Evolutionary conservation across 2,329 filamentous ascomycete genomes (phyloP), one percentile per base, ranked within the genome.

Genomic region (Alternaria panax): DNA sequence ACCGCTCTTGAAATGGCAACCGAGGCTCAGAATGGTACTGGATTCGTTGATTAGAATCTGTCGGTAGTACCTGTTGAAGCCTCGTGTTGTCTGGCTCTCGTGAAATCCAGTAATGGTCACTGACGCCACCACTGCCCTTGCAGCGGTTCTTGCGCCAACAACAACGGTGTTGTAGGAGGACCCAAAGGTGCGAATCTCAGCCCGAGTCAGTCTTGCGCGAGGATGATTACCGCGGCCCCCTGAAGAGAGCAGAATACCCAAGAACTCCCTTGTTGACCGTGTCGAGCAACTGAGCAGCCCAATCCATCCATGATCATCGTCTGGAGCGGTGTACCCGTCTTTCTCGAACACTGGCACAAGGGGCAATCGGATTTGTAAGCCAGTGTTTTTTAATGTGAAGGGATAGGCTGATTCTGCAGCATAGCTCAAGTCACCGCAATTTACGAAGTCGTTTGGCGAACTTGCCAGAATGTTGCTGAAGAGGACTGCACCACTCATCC

Each of bases 231-330:
- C n/a, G 16, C 20, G 9, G 22, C 7, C 30, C 3, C 1, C 0
- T 11, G n/a, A n/a, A 2, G 0, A 8, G 3, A 54, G 32, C 22
- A 54, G 7, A 4, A 54, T 47, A 4, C 42, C 42, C 22, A 54
- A 2, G 16, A 54, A 40, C 16, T 24, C 11, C 3, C 11, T 6
- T 16, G 3, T 22, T 30, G 18, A 14, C n/a, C 16, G 1, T 14
- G 7, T 12, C 12, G 52, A 54, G 30, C 42, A 54, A 20, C 52
- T 27, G 5, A 54, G 52, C 22, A 54, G 30, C 14, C 30, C 41
- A 4, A 54, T 46, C 30, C 30, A 46, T 27, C 9, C 18, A 7
- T 4, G 12, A 27, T 1, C 1, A 5, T 6, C 4, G 11, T 7
- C 1, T n/a, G 42, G 5, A 20, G 2, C 4, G 0, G 1, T 5